Evolutionary conservation across 2,329 filamentous ascomycete genomes (phyloP).

Genomic region (Gaeumannomyces sp.): DNA sequence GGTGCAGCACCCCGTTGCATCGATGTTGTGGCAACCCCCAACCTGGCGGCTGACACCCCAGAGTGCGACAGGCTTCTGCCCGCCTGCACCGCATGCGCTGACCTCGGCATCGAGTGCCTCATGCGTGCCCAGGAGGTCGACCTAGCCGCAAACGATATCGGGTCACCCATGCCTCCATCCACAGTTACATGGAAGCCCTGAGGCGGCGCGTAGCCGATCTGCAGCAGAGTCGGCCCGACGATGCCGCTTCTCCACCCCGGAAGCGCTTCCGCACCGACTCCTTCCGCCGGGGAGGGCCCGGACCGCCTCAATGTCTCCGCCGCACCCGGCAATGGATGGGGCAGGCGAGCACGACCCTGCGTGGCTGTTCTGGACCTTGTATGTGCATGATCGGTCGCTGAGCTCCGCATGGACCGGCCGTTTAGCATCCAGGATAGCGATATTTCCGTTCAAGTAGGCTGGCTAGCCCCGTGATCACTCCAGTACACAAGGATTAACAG

Average conservation of each 20-base stretch:
- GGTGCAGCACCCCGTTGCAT: too few relatives aligned
- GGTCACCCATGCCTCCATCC: constrained; percentile 7
- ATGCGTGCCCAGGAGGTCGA: constrained; percentile 9
- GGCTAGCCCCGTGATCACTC: too few relatives aligned
- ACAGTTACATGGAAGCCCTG: not conserved
- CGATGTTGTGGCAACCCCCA: not conserved
- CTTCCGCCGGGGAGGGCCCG: too few relatives aligned
- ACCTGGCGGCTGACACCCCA: not conserved
- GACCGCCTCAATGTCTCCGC: too few relatives aligned
- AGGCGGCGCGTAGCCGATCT: not conserved
- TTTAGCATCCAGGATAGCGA: constrained; percentile 3
- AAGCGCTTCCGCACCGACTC: too few relatives aligned
- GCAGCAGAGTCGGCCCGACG: constrained; percentile 11
- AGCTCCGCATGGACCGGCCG: constrained; percentile 9
- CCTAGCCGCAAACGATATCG: constrained; percentile 3
- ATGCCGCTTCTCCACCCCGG: too few relatives aligned
- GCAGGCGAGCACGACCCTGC: constrained; percentile 3
- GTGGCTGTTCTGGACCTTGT: constrained; percentile 13
- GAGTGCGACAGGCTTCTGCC: constrained; percentile 7
- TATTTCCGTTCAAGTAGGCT: not conserved
- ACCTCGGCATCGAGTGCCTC: constrained; percentile 10
- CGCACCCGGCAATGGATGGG: not conserved
- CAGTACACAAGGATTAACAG: too few relatives aligned
- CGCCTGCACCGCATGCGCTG: constrained; percentile 11
- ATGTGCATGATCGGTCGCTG: constrained; percentile 4